Percentiles rank a stretch among this genome's conserved stretches.
Conservation (phyloP, 495 filamentous ascomycete genomes). For the Podospora fimiseda region DNA sequence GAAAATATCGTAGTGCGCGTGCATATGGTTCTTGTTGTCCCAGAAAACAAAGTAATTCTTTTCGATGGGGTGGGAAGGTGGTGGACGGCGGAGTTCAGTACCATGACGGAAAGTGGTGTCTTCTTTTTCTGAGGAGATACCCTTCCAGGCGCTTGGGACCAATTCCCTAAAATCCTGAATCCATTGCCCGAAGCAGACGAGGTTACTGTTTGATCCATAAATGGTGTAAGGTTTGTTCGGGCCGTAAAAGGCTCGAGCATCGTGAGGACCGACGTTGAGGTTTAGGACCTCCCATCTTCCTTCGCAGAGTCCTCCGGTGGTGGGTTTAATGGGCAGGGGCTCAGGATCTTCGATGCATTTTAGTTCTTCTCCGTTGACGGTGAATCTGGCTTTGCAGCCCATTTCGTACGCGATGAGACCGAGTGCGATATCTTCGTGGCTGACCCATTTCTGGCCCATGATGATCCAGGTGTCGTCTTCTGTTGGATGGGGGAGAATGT, state of each 20-base stretch:
- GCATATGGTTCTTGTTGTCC: slow-evolving; percentile 37
- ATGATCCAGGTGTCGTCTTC: slow-evolving; percentile 41
- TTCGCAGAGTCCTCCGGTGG: slow-evolving; percentile 33
- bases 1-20: slow-evolving; percentile 45
- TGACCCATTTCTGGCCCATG: slow-evolving; percentile 33
- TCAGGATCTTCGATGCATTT: slow-evolving; percentile 32
- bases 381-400: slow-evolving; percentile 41
- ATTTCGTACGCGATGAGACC: slow-evolving; percentile 34
- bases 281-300: slow-evolving; percentile 30
- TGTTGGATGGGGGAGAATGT: slow-evolving; percentile 47
- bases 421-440: slow-evolving; percentile 9
- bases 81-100: slow-evolving; percentile 43
- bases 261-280: slow-evolving; percentile 42
- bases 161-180: slow-evolving; percentile 45
- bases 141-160: slow-evolving; percentile 33
- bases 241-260: slow-evolving; percentile 49
- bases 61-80: slow-evolving; percentile 34
- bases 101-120: slow-evolving; percentile 28
- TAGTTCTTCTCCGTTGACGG: slow-evolving; percentile 28
- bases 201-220: slow-evolving; percentile 44
- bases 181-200: slow-evolving; percentile 48
- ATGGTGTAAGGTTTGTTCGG: slow-evolving; percentile 38
- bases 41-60: slow-evolving; percentile 57
- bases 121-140: slow-evolving; percentile 4
- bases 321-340: slow-evolving; percentile 38